Base-by-base conservation (phyloP, 805 yeast species). In the Tetrapisispora pingtungensis region DNA sequence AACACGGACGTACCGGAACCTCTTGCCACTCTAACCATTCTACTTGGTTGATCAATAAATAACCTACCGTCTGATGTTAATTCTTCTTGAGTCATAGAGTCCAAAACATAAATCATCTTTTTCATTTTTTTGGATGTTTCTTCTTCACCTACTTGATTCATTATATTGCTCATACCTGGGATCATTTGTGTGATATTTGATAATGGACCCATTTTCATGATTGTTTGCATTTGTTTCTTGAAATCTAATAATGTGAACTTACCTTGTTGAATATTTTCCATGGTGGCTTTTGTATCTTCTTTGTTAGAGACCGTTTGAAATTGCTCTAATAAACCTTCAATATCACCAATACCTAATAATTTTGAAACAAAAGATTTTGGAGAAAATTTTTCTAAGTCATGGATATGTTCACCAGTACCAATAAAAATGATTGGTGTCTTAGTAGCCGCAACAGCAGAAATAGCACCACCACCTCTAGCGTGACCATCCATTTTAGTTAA, bases 381-480 rank as follows among this genome's bases (percentile, higher is more conserved):
- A 20, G 93, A 81, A 62, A 90, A 90, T 40, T 84, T 78, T 65
- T 93, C 98, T 48, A 90, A 74, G 62, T 90, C 97, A 45, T 83
- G 84, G 32, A 89, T 84, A 59, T 93, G 98, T 65, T 90, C 98
- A 61, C 98, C 98, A 3, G 97, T 90, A 76, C 98, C 98, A 47
- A 90, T 93, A 59, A 90, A 90, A 8, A 84, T 85, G 53, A 90
- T 83, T 7, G 98, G 98, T 0, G 97, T 93, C 44, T 84, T 74
- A 2, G 97, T 90, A 2, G 96, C 93, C 2, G 98, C 98, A 44
- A 90, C 97, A 0, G 98, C 98, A 33, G 96, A 87, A 44, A 90
- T 89, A 27, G 98, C 98, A 72, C 98, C 98, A 68, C 98, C 98
- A 64, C 98, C 98, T 67, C 84, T 90, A 33, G 97, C 98, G 58